These are phyloP conservation scores for Quercus robur DNA, from an alignment of 306 rosid species.

Conservation along the genomic window DNA sequence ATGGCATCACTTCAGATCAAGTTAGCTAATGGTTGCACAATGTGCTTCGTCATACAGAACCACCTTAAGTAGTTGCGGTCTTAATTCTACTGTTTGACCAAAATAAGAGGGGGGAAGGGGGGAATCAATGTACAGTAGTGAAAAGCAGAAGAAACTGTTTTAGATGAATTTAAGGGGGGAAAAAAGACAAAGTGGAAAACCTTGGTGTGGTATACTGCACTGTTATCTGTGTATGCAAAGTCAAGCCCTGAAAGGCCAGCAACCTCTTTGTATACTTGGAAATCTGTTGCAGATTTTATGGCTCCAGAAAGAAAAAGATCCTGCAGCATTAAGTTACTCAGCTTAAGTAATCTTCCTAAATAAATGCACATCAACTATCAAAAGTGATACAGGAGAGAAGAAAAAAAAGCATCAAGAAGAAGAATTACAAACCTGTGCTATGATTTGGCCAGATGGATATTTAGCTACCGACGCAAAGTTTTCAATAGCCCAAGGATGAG, in stretches of 20 bases:
- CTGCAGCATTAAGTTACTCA: constrained; percentile 44
- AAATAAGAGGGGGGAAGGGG: background rate
- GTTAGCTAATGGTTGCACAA: background rate
- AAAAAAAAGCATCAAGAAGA: constrained; percentile 1
- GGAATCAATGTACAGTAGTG: constrained; percentile 17
- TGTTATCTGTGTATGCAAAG: constrained; percentile 75
- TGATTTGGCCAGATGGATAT: constrained; percentile 77
- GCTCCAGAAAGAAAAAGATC: constrained; percentile 87
- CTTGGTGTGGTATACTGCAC: constrained; percentile 98
- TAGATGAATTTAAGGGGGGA: constrained; percentile 17
- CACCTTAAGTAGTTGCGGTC: background rate
- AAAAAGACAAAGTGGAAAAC: constrained; percentile 34
- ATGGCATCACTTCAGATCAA: background rate
- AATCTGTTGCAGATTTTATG: constrained; percentile 91
- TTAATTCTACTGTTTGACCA: constrained; percentile 7
- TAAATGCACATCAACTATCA: constrained; percentile 11
- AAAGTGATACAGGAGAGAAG: background rate
- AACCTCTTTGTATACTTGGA: constrained; percentile 85
- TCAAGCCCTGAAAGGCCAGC: constrained; percentile 96
- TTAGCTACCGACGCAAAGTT: constrained; percentile 76
- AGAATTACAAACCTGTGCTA: constrained; percentile 62
- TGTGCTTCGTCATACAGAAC: background rate
- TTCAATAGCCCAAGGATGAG: constrained; percentile 92
- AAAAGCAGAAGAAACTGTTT: constrained; percentile 6
- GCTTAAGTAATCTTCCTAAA: constrained; percentile 8